Evolutionary conservation across 768 basidiomycete species (phyloP).

Genomic region (Russula sp.): DNA sequence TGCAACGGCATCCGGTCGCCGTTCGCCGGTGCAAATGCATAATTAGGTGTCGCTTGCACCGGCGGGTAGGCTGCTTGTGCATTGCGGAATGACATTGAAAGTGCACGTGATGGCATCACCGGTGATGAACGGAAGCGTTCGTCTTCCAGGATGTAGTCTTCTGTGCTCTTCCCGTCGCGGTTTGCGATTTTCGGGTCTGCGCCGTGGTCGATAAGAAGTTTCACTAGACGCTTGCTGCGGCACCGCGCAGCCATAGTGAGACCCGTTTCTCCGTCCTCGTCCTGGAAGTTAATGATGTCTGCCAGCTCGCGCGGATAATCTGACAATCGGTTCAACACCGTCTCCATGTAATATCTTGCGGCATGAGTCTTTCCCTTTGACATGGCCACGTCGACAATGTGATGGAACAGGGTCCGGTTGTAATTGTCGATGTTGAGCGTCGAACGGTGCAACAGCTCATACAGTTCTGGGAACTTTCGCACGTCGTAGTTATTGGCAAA

Average conservation of each 20-base stretch:
- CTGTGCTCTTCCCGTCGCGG: constrained; percentile 92
- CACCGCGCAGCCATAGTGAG: constrained; percentile 95
- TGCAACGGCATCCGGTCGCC: constrained; percentile 74
- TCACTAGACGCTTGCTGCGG: constrained; percentile 91
- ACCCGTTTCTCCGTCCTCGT: constrained; percentile 98
- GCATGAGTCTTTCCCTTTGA: constrained; percentile 97
- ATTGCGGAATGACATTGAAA: constrained; percentile 71
- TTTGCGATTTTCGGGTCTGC: constrained; percentile 95
- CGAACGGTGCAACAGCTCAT: constrained; percentile 94
- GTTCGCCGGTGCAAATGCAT: constrained; percentile 49
- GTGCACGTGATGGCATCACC: constrained; percentile 62
- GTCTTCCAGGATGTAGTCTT: constrained; percentile 98
- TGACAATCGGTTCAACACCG: constrained; percentile 77
- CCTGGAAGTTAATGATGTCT: constrained; percentile 98
- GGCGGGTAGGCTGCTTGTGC: constrained; percentile 59
- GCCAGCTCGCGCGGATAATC: constrained; percentile 96
- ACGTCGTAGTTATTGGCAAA: constrained; percentile 99
- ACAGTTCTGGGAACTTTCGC: constrained; percentile 96
- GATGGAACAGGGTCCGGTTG: constrained; percentile 97
- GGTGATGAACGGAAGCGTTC: constrained; percentile 95
- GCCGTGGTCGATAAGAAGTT: constrained; percentile 91
- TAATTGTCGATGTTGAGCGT: constrained; percentile 98
- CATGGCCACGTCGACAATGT: constrained; percentile 96
- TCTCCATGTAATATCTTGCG: constrained; percentile 98
- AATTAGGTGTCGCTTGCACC: constrained; percentile 40